Evolutionary conservation across 225 moss, liverwort and hornwort species (phyloP).

Genomic region (Marchantia paleacea): DNA sequence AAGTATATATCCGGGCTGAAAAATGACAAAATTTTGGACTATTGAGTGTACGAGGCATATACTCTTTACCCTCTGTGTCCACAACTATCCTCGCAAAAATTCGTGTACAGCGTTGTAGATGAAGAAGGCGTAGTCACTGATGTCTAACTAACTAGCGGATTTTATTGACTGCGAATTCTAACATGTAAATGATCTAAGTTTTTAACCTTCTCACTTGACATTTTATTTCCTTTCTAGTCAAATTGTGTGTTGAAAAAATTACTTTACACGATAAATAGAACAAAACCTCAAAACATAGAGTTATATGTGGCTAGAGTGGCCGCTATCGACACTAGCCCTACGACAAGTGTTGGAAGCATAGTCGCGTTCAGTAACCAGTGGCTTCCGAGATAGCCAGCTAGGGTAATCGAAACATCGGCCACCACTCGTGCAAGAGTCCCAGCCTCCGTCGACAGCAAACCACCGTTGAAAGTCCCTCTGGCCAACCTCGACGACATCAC

Average conservation of each 20-base stretch:
- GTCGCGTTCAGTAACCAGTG: slow-evolving; percentile 56
- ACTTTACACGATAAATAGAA: background rate
- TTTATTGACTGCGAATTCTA: background rate
- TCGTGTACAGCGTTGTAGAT: background rate
- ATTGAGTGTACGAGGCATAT: background rate
- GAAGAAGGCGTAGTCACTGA: background rate
- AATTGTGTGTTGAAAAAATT: background rate
- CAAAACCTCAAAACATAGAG: slow-evolving; percentile 53
- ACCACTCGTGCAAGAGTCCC: slow-evolving; percentile 81
- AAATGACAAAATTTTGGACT: background rate
- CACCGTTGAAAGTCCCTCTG: slow-evolving; percentile 82
- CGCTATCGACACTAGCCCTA: slow-evolving; percentile 45
- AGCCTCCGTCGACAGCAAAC: slow-evolving; percentile 79
- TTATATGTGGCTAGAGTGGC: slow-evolving; percentile 65
- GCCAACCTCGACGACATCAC: slow-evolving; percentile 75
- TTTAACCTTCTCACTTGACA: background rate
- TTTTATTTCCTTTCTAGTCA: background rate
- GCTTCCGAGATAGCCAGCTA: slow-evolving; percentile 55
- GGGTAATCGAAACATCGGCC: slow-evolving; percentile 66
- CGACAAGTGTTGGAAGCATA: slow-evolving; percentile 55
- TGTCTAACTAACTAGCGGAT: background rate
- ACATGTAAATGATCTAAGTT: background rate
- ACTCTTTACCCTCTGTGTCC: background rate
- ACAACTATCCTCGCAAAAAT: background rate
- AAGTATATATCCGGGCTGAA: background rate